phyloP scores from a whole-genome alignment of 805 yeast genomes.

The Ogataea nakhonphanomensis region DNA sequence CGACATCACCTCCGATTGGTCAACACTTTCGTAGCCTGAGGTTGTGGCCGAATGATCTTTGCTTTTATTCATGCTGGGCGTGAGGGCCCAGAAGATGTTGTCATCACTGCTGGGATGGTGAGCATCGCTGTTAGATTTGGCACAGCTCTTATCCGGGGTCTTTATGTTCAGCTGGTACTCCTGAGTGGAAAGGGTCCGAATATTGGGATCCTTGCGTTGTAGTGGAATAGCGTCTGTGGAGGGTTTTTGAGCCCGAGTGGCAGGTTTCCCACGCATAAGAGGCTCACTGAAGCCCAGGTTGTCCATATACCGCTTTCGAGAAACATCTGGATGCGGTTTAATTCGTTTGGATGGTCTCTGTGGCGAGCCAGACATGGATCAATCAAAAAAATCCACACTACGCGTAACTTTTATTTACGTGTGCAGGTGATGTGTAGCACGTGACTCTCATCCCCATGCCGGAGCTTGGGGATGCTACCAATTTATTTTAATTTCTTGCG shows the following conservation, averaged over 20 bases:
- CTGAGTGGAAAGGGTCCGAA: constrained; percentile 16
- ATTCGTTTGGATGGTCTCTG: constrained; percentile 10
- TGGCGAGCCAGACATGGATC: constrained; percentile 12
- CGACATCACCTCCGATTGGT: constrained; percentile 32
- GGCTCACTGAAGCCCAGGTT: constrained; percentile 14
- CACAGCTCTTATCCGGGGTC: constrained; percentile 21
- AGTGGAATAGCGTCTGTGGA: constrained; percentile 5
- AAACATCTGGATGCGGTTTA: constrained; percentile 3
- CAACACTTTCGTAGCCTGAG: constrained; percentile 15
- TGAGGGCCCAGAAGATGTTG: constrained; percentile 39
- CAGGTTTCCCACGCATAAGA: constrained; percentile 6
- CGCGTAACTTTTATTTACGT: constrained; percentile 1
- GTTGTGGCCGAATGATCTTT: constrained; percentile 12
- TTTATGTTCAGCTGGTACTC: constrained; percentile 19
- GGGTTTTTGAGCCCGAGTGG: not conserved
- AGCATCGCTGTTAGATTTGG: constrained; percentile 5
- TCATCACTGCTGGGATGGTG: constrained; percentile 34
- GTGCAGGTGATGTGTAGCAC: not conserved
- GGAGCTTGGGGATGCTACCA: not conserved
- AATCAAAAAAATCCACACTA: constrained; percentile 5
- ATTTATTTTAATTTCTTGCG: not conserved
- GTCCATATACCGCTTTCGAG: not conserved
- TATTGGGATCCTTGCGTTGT: constrained; percentile 22
- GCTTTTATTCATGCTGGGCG: constrained; percentile 32
- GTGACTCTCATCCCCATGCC: not conserved